A percentile compares a stretch with the other conserved stretches of the same genome.
Evolutionary conservation across 1,139 yeast genomes (phyloP).

Genomic region (Suhomyces chickasaworum): DNA sequence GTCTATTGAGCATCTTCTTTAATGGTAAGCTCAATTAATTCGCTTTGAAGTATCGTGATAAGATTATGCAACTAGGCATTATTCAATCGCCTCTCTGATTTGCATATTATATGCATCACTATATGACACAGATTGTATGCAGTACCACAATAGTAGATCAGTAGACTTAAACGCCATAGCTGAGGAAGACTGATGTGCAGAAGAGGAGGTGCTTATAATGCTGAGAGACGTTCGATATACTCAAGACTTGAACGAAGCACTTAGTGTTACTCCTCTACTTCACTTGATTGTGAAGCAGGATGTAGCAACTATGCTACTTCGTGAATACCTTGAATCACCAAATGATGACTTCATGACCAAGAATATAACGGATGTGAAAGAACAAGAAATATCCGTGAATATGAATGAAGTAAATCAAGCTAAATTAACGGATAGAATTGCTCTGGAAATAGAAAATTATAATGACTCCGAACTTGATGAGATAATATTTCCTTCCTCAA

Average conservation of each 20-base stretch:
- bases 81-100: no score
- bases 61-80: no score
- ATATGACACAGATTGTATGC: neutral
- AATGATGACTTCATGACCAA: conserved; percentile 7
- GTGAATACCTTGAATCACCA: conserved; percentile 11
- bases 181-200: neutral
- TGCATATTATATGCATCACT: no score
- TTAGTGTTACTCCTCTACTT: conserved; percentile 31
- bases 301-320: conserved; percentile 24
- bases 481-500: conserved; percentile 13
- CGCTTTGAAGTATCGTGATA: no score
- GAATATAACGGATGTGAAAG: neutral
- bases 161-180: neutral
- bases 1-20: no score
- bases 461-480: conserved; percentile 20
- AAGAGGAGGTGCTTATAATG: neutral
- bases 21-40: no score
- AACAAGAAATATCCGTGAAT: neutral
- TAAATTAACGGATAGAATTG: neutral
- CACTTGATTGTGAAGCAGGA: conserved; percentile 36
- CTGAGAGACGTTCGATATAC: conserved; percentile 16
- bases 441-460: conserved; percentile 1
- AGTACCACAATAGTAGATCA: neutral
- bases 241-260: conserved; percentile 25
- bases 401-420: conserved; percentile 1